Evolutionary conservation across 2,329 filamentous ascomycete species (phyloP), one percentile per base, ranked within the genome.

Genomic region (Neopestalotiopsis sp.): DNA sequence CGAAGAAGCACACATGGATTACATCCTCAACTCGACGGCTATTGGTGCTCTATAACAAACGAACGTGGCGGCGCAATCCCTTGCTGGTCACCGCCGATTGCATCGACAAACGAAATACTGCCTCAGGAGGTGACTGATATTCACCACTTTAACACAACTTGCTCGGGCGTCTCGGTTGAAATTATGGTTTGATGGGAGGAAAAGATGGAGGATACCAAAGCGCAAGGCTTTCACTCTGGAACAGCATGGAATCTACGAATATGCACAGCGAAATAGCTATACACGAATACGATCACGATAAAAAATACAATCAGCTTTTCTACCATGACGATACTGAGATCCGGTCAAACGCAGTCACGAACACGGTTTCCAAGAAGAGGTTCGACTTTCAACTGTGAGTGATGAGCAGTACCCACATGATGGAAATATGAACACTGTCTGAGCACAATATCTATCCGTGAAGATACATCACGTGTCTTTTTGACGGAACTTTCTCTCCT

Each of bases 1-100:
- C 42, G 88, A 96, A 80, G 86, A 85, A 72, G 93, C 95, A 28
- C 89, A 95, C 76, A 90, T 96, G 73, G 94, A 97, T 77, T 88
- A 90, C 73, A 84, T 90, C 40, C 78, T 90, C 72, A 88, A 86
- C 72, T 84, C 86, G 4, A 83, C 82, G 10, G 81, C 82, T 30
- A 75, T 83, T 42, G 83, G 81, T 10, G 61, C 61, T 3, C 20
- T 30, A 28, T 62, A 17, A 62, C 10, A 13, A 6, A 14, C 17
- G 12, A 14, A 4, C 6, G 13, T 20, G 6, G 59, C 30, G 14
- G 30, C 20, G 6, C 49, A 30, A n/a, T 7, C 5, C 13, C 24
- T 28, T 4, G n/a, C 30, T 6, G 32, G 7, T 24, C 30, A 5
- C 1, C 34, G 30, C 28, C 28, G 14, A 6, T 40, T 0, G 45